Percentiles rank a stretch among this genome's conserved stretches.
These are phyloP conservation scores for Cyclotella baltica DNA, from an alignment of 108 stramenopile genomes.

Conservation along the genomic window DNA sequence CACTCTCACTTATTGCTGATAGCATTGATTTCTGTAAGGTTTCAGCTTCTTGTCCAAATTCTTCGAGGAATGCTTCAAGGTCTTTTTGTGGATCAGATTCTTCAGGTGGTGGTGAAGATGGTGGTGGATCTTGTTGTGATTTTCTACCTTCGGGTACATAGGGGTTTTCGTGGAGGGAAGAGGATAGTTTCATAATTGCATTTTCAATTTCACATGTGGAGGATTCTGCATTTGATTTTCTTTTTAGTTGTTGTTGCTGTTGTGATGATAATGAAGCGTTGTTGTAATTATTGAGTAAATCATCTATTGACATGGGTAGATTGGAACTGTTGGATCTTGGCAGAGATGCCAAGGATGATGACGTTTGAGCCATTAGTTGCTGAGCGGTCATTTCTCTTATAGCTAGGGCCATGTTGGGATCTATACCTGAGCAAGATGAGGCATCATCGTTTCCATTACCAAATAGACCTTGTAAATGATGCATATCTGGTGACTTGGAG, in stretches of 20 bases:
- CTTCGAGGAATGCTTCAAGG: constrained; percentile 27
- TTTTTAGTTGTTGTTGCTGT: neutral
- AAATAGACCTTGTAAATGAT: neutral
- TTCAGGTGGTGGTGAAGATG: neutral
- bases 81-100: constrained; percentile 16
- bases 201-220: neutral
- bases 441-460: neutral
- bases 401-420: neutral
- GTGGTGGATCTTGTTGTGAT: neutral
- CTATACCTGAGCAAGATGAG: neutral
- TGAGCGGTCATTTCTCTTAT: neutral
- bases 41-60: constrained; percentile 30
- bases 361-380: neutral
- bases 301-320: too few species aligned
- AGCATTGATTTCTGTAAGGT: constrained; percentile 17
- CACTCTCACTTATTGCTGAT: constrained; percentile 27
- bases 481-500: neutral
- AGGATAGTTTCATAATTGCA: neutral
- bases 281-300: too few species aligned
- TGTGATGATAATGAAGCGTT: neutral
- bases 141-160: neutral
- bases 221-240: neutral
- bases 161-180: neutral
- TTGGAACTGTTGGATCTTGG: too few species aligned
- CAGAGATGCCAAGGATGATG: too few species aligned